Evolutionary conservation across 1,284 basidiomycete species (phyloP), one percentile per base, ranked within the genome.

Genomic region (Fomitopsis pinicola): DNA sequence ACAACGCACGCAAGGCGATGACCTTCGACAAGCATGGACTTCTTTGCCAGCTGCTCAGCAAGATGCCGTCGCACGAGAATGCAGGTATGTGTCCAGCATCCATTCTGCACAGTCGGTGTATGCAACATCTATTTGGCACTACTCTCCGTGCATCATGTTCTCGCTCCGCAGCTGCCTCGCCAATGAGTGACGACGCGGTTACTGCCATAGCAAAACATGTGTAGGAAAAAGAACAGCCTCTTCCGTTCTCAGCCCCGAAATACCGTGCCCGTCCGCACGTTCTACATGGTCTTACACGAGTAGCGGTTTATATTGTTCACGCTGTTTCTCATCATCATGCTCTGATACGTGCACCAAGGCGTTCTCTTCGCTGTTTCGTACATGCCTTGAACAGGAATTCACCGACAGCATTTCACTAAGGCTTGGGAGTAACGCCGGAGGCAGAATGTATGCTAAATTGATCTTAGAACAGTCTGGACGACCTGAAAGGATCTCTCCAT

Each of bases 401-500:
- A 14, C 38, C 38, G 38, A 40, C 12, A 3, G 3, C 14, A 8
- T 14, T 22, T 15, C 38, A 40, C 38, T 8, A 40, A 10, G 12
- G 3, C 28, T 28, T 12, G 22, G 8, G 22, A 30, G 48, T 15
- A 33, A 12, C 30, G 28, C 12, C 14, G 17, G 9, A 54, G 1
- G 9, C 1, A n/a, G 50, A 40, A 36, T 36, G n/a, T 45, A 40
- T 28, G 50, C 57, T 61, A 19, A 57, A 40, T 50, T 38, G 17
- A 15, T 30, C 58, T 57, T 60, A 67, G 55, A 52, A 61, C 66
- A 91, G 88, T 64, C 77, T 89, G 33, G 69, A 78, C 52, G 86
- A 88, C 64, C 70, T 91, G 10, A 78, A 77, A 60, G 62, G 75
- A 19, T 67, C 77, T 3, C 67, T 89, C 3, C 73, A 77, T 53